These are phyloP conservation scores for Apiospora arundinis DNA, from an alignment of 2,329 filamentous ascomycete genomes.

Conservation along the genomic window DNA sequence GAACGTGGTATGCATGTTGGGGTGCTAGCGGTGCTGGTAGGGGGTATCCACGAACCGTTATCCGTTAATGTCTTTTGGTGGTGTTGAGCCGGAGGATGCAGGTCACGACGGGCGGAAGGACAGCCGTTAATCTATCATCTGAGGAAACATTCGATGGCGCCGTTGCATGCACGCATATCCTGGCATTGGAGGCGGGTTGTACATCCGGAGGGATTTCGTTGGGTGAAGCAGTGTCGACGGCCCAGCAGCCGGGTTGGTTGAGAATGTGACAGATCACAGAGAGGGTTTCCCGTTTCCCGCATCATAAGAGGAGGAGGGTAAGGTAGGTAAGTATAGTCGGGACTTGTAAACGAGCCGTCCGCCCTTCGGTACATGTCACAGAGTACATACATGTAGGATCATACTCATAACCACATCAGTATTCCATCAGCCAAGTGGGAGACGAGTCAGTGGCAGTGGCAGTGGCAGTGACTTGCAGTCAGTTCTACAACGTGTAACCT, in stretches of 20 bases:
- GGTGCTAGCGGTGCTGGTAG: too few relatives aligned
- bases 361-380: background rate
- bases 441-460: background rate
- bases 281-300: background rate
- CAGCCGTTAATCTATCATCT: constrained; percentile 13
- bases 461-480: background rate
- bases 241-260: constrained; percentile 1
- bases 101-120: background rate
- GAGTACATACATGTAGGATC: constrained; percentile 1
- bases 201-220: constrained; percentile 16
- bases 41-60: constrained; percentile 7
- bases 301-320: background rate
- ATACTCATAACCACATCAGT: constrained; percentile 21
- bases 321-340: background rate
- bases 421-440: constrained; percentile 13
- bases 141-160: constrained; percentile 9
- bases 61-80: background rate
- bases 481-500: background rate
- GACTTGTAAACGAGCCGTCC: background rate
- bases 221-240: background rate
- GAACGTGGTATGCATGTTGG: background rate
- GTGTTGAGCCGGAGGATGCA: constrained; percentile 7
- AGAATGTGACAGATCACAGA: constrained; percentile 11
- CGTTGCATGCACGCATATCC: constrained; percentile 6
- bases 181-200: constrained; percentile 11